Base-by-base conservation (phyloP, 495 filamentous ascomycete genomes). In the Clohesyomyces aquaticus region DNA sequence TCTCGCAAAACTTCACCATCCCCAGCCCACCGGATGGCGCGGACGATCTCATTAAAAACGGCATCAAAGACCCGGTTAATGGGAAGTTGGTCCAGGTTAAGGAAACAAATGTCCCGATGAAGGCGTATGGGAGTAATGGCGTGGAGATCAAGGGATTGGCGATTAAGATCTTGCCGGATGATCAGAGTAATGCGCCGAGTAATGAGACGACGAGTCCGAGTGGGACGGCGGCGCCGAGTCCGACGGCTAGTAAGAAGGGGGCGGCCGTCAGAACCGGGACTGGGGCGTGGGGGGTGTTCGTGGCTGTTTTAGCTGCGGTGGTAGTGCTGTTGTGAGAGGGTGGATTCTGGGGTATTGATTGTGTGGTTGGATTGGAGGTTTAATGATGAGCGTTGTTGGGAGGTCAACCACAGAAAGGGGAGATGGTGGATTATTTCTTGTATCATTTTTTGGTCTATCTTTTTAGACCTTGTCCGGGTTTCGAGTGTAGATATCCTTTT, bases 1-100 rank as follows among this genome's bases (percentile, higher is more conserved):
- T 96, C 83, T 80, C 79, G 76, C 86, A 77, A 76, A 86, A 87
- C 77, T 96, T 93, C 80, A 86, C 84, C 55, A 76, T 96, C 61
- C 91, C 91, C 25, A 73, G 64, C 2, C 67, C 75, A 12, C 85
- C 84, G 11, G 68, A 71, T 38, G 82, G 81, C 64, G 82, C 78
- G 38, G 73, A 79, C 18, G 75, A 79, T 42, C 75, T 86, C 55
- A 87, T 89, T 67, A 75, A 85, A 42, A 80, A 82, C 63, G 86
- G 86, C 53, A 74, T 84, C 50, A 55, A 74, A 27, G 77, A 82
- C 57, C 77, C 81, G n/a, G 78, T 77, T 21, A 65, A 73, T 19
- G 87, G 86, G 18, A 81, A 85, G 68, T 71, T 88, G 4, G 80
- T 89, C 54, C 59, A 76, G n/a, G 81, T 91, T 59, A 73, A 75